Conservation (phyloP, 495 filamentous ascomycete genomes). For the Penicillium nucicola region DNA sequence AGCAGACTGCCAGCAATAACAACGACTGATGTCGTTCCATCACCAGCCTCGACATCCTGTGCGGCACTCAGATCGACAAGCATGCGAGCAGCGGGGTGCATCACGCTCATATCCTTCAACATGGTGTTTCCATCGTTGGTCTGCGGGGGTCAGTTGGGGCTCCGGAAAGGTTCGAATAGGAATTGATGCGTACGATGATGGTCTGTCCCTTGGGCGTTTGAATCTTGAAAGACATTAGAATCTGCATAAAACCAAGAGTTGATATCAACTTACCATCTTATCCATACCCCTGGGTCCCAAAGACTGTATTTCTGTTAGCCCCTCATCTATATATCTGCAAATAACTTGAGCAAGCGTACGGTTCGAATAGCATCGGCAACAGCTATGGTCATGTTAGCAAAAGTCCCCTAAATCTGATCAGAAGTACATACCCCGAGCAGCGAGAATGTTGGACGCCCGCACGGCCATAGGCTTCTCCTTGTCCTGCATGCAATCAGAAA, state of each 20-base stretch:
- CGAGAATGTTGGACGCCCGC: slow-evolving; percentile 90
- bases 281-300: slow-evolving; percentile 83
- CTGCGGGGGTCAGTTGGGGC: slow-evolving; percentile 31
- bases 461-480: slow-evolving; percentile 99
- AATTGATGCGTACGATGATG: slow-evolving; percentile 63
- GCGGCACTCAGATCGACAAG: slow-evolving; percentile 94
- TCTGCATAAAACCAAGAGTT: neutral
- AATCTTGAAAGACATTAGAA: slow-evolving; percentile 53
- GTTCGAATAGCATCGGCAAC: slow-evolving; percentile 96
- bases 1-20: slow-evolving; percentile 94
- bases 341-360: slow-evolving; percentile 36
- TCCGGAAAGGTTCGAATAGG: slow-evolving; percentile 2
- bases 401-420: neutral
- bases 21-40: slow-evolving; percentile 97
- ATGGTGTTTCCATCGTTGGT: slow-evolving; percentile 99
- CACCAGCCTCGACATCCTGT: slow-evolving; percentile 97
- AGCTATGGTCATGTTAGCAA: slow-evolving; percentile 50
- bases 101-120: slow-evolving; percentile 96
- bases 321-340: slow-evolving; percentile 31
- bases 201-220: slow-evolving; percentile 94
- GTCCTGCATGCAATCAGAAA: slow-evolving; percentile 63
- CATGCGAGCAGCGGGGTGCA: slow-evolving; percentile 99
- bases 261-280: slow-evolving; percentile 69
- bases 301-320: slow-evolving; percentile 52
- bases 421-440: slow-evolving; percentile 74